A percentile compares a stretch with the other conserved stretches of the same genome.
Evolutionary conservation across 768 basidiomycete genomes (phyloP).

Genomic region (Termitomyces sp.): DNA sequence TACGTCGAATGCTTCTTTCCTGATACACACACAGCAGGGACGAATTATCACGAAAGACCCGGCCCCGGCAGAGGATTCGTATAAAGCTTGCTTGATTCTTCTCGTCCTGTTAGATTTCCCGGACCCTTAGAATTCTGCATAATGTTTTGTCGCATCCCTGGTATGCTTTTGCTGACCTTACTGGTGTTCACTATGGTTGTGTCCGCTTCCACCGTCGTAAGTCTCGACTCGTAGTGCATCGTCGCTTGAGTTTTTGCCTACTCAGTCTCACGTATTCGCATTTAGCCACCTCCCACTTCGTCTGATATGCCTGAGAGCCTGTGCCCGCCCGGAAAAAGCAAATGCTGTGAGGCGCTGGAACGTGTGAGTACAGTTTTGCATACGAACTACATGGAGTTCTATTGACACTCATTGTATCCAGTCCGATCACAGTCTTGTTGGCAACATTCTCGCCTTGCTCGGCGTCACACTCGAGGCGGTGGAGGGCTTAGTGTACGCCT

Average conservation of each 20-base stretch:
- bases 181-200: conserved; percentile 16
- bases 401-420: background rate
- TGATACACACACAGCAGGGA: background rate
- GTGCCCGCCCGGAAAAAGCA: conserved; percentile 19
- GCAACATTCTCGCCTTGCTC: conserved; percentile 19
- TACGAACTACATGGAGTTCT: background rate
- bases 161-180: conserved; percentile 12
- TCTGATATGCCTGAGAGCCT: conserved; percentile 17
- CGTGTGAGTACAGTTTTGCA: conserved; percentile 10
- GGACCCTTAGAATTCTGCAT: background rate
- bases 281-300: conserved; percentile 6
- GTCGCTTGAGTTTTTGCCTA: background rate
- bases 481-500: conserved; percentile 23
- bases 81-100: background rate
- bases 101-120: background rate
- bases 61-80: background rate
- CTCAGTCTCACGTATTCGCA: background rate
- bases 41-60: background rate
- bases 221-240: background rate
- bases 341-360: conserved; percentile 24
- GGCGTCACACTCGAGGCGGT: conserved; percentile 23
- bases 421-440: conserved; percentile 21
- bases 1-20: no score
- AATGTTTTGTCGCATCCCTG: conserved; percentile 17
- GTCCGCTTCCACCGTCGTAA: conserved; percentile 17